phyloP scores from a whole-genome alignment of 1,284 basidiomycete genomes.

The Marasmius oreades region DNA sequence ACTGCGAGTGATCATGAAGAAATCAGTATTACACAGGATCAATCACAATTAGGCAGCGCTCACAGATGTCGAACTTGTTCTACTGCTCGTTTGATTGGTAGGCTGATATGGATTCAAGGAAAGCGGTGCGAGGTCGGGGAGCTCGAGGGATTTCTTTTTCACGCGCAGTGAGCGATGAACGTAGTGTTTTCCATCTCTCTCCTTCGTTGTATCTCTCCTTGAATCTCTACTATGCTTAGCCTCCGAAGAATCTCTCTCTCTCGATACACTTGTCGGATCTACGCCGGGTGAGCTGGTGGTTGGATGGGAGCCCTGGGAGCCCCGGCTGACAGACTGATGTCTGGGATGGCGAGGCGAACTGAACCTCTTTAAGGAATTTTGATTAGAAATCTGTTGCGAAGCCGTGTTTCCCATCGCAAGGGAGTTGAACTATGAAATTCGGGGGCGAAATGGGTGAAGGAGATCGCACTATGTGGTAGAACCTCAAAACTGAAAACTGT shows the following conservation, averaged over 20 bases:
- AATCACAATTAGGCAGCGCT: neutral
- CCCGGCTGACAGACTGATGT: too few species aligned
- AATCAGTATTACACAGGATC: neutral
- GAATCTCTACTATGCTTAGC: neutral
- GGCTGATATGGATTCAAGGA: slow-evolving; percentile 1
- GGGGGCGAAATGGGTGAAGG: too few species aligned
- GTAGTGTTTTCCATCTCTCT: neutral
- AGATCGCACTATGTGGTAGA: too few species aligned
- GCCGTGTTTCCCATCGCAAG: too few species aligned
- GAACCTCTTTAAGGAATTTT: too few species aligned
- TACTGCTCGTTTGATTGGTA: neutral
- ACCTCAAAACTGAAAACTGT: too few species aligned
- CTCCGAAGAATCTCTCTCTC: neutral
- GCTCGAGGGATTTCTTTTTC: slow-evolving; percentile 1
- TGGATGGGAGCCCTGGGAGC: too few species aligned
- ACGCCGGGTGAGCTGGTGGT: too few species aligned
- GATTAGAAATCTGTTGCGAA: too few species aligned
- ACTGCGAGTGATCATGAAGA: neutral
- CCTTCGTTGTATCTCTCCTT: too few species aligned
- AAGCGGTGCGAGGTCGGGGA: slow-evolving; percentile 1
- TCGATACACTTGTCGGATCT: neutral
- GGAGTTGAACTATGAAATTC: too few species aligned
- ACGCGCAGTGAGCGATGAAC: neutral
- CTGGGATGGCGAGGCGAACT: too few species aligned
- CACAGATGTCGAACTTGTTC: neutral